A percentile compares a stretch with the other conserved stretches of the same genome.
phyloP scores from a whole-genome alignment of 148 eudicot species.

The Fagopyrum tataricum region DNA sequence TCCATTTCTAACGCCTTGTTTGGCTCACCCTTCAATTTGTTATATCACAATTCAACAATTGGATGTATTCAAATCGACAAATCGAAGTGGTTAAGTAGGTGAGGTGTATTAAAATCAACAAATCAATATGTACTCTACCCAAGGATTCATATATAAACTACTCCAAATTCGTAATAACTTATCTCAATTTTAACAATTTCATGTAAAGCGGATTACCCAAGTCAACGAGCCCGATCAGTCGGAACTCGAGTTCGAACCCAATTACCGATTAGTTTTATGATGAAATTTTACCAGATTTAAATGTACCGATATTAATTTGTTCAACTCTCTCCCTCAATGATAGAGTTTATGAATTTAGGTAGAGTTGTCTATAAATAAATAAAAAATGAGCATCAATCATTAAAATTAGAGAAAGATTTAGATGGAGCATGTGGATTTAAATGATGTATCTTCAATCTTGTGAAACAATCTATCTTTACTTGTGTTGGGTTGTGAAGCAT shows the following conservation, averaged over 20 bases:
- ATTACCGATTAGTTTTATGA: too few species aligned
- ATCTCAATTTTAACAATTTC: too few species aligned
- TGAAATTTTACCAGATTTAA: too few species aligned
- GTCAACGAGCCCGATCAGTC: too few species aligned
- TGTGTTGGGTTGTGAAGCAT: constrained; percentile 5
- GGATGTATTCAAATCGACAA: background rate
- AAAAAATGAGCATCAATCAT: background rate
- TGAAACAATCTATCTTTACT: background rate
- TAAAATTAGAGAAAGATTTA: background rate
- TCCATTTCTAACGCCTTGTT: constrained; percentile 3
- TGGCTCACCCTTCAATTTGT: background rate
- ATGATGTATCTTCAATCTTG: constrained; percentile 3
- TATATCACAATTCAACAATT: background rate
- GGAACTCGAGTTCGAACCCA: too few species aligned
- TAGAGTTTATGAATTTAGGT: background rate
- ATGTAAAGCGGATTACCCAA: too few species aligned
- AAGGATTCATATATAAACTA: too few species aligned
- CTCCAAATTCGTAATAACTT: too few species aligned
- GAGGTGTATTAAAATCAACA: too few species aligned
- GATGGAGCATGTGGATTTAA: constrained; percentile 7
- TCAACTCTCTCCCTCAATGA: background rate
- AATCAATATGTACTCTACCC: too few species aligned
- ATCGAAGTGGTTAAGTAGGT: too few species aligned
- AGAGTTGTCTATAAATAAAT: background rate
- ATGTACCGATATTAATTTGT: too few species aligned